A percentile compares a stretch with the other conserved stretches of the same genome.
Conservation (phyloP, 1,139 yeast species). For the Yamadazyma friedrichii region DNA sequence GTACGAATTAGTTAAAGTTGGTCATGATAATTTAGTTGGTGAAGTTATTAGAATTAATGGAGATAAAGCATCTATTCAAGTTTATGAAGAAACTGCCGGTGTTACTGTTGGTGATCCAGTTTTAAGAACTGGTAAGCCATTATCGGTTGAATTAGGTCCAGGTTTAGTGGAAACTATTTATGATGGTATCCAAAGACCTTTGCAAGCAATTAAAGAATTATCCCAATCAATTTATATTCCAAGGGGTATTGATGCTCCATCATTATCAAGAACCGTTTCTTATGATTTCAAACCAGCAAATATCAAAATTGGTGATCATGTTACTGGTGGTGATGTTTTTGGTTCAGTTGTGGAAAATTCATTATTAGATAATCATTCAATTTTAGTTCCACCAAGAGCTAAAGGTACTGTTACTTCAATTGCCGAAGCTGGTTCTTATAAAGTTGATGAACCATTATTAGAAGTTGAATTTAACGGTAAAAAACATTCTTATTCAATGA, state of each 20-base stretch:
- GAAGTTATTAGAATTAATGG: conserved; percentile 96
- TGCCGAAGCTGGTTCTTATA: conserved; percentile 88
- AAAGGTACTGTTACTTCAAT: conserved; percentile 93
- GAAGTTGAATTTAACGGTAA: conserved; percentile 95
- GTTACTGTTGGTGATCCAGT: conserved; percentile 99
- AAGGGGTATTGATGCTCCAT: conserved; percentile 97
- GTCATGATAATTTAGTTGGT: conserved; percentile 95
- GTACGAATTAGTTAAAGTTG: conserved; percentile 97
- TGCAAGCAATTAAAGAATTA: conserved; percentile 81
- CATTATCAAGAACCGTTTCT: conserved; percentile 74
- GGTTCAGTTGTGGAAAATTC: conserved; percentile 95
- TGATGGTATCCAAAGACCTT: conserved; percentile 99
- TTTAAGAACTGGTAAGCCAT: conserved; percentile 94
- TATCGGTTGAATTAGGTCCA: conserved; percentile 97
- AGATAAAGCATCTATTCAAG: conserved; percentile 97
- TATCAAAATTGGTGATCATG: conserved; percentile 91
- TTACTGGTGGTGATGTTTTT: conserved; percentile 96
- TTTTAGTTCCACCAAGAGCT: conserved; percentile 95
- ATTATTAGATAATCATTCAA: conserved; percentile 85
- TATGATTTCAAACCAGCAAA: conserved; percentile 85
- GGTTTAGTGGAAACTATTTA: conserved; percentile 98
- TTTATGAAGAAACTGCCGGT: conserved; percentile 98
- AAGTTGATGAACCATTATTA: conserved; percentile 81
- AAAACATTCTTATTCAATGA: conserved; percentile 81
- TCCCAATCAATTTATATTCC: conserved; percentile 95